Evolutionary conservation across 2,329 filamentous ascomycete species (phyloP).

Genomic region (Fusarium austroafricanum): DNA sequence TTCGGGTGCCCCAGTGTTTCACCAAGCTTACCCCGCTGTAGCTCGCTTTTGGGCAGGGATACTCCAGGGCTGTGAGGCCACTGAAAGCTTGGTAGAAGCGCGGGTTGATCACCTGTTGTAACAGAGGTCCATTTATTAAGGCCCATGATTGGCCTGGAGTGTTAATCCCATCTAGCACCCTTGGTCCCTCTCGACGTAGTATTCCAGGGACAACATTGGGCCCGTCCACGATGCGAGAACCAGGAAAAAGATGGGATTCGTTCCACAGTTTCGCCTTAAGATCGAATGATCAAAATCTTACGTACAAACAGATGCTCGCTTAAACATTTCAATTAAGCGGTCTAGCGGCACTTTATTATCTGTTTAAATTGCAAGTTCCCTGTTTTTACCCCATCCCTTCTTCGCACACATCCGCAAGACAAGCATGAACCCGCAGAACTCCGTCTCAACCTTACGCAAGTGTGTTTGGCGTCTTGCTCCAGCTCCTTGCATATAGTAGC

Average conservation of each 20-base stretch:
- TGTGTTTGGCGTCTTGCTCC: conserved; percentile 27
- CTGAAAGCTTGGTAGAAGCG: conserved; percentile 36
- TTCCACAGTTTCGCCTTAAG: conserved; percentile 22
- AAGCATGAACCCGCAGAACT: conserved; percentile 35
- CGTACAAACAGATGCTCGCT: conserved; percentile 7
- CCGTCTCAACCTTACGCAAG: conserved; percentile 14
- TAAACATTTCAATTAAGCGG: conserved; percentile 8
- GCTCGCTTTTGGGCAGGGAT: conserved; percentile 36
- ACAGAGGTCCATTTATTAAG: conserved; percentile 17
- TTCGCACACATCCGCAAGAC: conserved; percentile 3
- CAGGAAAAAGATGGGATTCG: conserved; percentile 20
- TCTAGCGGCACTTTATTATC: neutral
- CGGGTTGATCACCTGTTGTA: conserved; percentile 33
- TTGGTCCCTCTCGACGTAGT: conserved; percentile 16
- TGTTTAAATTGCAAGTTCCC: conserved; percentile 6
- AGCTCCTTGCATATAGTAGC: conserved; percentile 36
- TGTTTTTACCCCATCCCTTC: conserved; percentile 13
- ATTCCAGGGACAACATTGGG: conserved; percentile 31
- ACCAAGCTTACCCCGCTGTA: conserved; percentile 44
- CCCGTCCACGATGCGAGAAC: conserved; percentile 32
- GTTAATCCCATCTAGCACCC: conserved; percentile 12
- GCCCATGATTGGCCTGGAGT: conserved; percentile 22
- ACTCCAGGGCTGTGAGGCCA: conserved; percentile 30
- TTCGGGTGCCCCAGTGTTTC: conserved; percentile 40
- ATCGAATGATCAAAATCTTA: conserved; percentile 31